Conservation (phyloP, 2,329 filamentous ascomycete species). For the Biscogniauxia sp. region DNA sequence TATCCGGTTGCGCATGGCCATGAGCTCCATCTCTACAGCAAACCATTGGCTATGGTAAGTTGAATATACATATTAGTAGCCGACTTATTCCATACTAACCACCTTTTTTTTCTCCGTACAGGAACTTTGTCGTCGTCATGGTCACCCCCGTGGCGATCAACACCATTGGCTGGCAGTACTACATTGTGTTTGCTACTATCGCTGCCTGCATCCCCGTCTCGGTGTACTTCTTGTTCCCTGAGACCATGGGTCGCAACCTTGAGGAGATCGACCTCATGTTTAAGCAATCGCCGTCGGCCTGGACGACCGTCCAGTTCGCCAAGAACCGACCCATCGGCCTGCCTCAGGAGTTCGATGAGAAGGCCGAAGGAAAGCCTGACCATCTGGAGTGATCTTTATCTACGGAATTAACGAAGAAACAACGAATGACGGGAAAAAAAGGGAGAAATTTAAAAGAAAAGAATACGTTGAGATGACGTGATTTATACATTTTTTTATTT, state of each 20-base stretch:
- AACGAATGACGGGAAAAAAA: no score
- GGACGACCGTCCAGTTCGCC: slow-evolving; percentile 37
- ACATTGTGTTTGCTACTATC: slow-evolving; percentile 48
- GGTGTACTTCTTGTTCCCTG: slow-evolving; percentile 46
- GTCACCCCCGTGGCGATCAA: slow-evolving; percentile 46
- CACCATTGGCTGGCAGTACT: slow-evolving; percentile 51
- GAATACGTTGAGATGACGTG: no score
- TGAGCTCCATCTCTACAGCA: slow-evolving; percentile 55
- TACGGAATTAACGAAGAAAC: not conserved
- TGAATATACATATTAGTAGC: not conserved
- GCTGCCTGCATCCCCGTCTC: slow-evolving; percentile 43
- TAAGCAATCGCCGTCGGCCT: slow-evolving; percentile 37
- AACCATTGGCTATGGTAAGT: slow-evolving; percentile 50
- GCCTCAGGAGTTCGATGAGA: slow-evolving; percentile 32
- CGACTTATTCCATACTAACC: slow-evolving; percentile 1
- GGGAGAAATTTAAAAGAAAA: no score
- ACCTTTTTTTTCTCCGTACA: slow-evolving; percentile 1
- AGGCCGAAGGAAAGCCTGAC: slow-evolving; percentile 10
- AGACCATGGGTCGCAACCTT: slow-evolving; percentile 49
- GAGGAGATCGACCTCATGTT: slow-evolving; percentile 47
- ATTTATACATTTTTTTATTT: no score
- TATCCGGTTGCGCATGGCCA: slow-evolving; percentile 48
- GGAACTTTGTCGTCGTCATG: slow-evolving; percentile 45
- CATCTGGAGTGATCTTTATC: not conserved
- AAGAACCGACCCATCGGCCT: slow-evolving; percentile 34